These are phyloP conservation scores for Psilocybe subaeruginosa DNA, from an alignment of 768 basidiomycete genomes.

Conservation along the genomic window DNA sequence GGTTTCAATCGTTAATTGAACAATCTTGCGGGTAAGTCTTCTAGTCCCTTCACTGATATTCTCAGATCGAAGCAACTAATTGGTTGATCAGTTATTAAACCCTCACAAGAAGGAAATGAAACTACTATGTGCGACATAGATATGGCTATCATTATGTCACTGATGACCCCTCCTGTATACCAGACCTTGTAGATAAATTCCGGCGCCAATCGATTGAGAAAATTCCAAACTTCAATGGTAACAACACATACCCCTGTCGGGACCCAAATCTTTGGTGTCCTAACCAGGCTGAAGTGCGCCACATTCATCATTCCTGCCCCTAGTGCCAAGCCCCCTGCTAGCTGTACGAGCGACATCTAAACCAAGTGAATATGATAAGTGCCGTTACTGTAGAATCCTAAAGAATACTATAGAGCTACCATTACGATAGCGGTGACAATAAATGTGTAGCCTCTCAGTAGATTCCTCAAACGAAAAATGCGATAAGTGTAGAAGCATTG, in stretches of 20 bases:
- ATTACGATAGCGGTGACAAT: neutral
- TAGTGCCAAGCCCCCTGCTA: neutral
- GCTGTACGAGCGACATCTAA: neutral
- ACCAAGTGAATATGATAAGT: neutral
- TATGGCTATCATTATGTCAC: neutral
- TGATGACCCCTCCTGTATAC: neutral
- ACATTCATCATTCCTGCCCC: neutral
- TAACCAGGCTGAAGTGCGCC: neutral
- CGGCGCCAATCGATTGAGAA: too few relatives aligned
- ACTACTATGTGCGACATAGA: constrained; percentile 1
- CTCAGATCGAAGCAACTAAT: neutral
- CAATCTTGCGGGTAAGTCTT: neutral
- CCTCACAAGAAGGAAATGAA: neutral
- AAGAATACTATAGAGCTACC: neutral
- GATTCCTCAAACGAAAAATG: neutral
- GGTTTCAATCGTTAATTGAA: neutral
- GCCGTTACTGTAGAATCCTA: neutral
- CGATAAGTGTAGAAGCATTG: constrained; percentile 1
- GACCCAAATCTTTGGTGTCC: neutral
- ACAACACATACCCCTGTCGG: neutral
- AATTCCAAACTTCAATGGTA: neutral
- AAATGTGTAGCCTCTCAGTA: neutral
- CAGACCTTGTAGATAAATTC: neutral
- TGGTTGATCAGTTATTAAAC: neutral
- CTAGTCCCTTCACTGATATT: neutral